These are phyloP conservation scores for Amanita exitialis DNA, from an alignment of 768 basidiomycete species.

Conservation along the genomic window DNA sequence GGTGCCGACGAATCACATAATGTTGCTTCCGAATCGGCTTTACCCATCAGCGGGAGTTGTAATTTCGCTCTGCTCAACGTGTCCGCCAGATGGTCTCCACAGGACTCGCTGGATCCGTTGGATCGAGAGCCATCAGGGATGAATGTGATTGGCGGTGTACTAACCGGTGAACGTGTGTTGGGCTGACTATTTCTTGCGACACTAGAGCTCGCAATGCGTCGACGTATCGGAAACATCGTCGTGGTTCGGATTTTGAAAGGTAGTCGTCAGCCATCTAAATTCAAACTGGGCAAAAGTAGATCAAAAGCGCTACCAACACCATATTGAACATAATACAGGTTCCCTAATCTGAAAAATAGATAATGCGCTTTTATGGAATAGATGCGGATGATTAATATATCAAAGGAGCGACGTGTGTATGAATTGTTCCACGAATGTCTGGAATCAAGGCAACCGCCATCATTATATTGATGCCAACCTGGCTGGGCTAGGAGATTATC, in stretches of 20 bases:
- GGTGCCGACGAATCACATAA: slow-evolving; percentile 19
- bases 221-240: not conserved
- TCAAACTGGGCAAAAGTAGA: not conserved
- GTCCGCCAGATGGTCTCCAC: not conserved
- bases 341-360: not conserved
- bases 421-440: not conserved
- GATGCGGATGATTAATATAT: not conserved
- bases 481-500: slow-evolving; percentile 17
- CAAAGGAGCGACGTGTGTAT: slow-evolving; percentile 1
- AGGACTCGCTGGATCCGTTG: not conserved
- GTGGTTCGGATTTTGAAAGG: not conserved
- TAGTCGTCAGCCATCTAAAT: not conserved
- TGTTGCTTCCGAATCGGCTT: slow-evolving; percentile 7
- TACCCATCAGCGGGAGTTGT: not conserved
- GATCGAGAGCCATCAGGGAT: not conserved
- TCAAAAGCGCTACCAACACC: not conserved
- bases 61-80: not conserved
- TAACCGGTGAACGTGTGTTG: not conserved
- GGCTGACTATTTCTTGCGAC: not conserved
- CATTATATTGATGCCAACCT: not conserved
- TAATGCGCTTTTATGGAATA: not conserved
- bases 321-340: slow-evolving; percentile 1
- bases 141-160: not conserved
- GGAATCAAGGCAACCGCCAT: not conserved
- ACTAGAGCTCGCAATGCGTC: not conserved